Percentiles rank a stretch among this genome's conserved stretches.
phyloP scores from a whole-genome alignment of 768 basidiomycete species.

The Botryobasidium botryosum region DNA sequence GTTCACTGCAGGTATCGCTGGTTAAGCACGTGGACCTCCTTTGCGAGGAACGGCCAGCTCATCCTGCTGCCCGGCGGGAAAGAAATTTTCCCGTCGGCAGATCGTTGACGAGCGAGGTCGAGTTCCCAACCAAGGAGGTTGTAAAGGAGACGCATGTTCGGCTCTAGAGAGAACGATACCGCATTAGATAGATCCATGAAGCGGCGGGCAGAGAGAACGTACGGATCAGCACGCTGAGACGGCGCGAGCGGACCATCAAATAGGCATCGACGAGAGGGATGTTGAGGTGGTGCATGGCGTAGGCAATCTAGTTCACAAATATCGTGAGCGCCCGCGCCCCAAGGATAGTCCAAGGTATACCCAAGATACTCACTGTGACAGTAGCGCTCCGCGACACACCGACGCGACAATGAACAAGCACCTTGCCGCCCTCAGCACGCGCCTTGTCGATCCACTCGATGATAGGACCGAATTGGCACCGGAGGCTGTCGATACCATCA shows the following conservation, averaged over 20 bases:
- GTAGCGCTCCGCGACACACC: constrained; percentile 93
- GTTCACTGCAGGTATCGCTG: constrained; percentile 64
- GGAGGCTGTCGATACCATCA: constrained; percentile 89
- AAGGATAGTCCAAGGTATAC: neutral
- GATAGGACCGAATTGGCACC: constrained; percentile 73
- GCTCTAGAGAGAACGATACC: constrained; percentile 28
- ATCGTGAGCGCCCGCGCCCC: neutral
- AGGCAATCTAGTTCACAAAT: constrained; percentile 49
- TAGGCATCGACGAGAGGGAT: constrained; percentile 87
- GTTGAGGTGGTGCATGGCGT: constrained; percentile 85
- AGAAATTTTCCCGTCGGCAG: constrained; percentile 4
- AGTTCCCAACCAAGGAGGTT: constrained; percentile 93
- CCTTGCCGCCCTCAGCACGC: constrained; percentile 63
- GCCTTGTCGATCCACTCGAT: constrained; percentile 91
- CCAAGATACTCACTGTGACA: constrained; percentile 45
- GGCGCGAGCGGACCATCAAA: constrained; percentile 74
- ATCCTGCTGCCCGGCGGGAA: constrained; percentile 44
- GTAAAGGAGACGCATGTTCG: constrained; percentile 89
- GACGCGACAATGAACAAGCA: constrained; percentile 96
- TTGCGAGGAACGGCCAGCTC: constrained; percentile 72
- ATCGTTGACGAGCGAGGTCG: constrained; percentile 61
- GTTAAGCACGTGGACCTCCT: constrained; percentile 71
- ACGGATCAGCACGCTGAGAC: constrained; percentile 38
- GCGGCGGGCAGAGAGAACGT: constrained; percentile 2
- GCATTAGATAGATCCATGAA: neutral